Evolutionary conservation across 2,329 filamentous ascomycete species (phyloP).

Genomic region (Alternaria hordeiaustralica): DNA sequence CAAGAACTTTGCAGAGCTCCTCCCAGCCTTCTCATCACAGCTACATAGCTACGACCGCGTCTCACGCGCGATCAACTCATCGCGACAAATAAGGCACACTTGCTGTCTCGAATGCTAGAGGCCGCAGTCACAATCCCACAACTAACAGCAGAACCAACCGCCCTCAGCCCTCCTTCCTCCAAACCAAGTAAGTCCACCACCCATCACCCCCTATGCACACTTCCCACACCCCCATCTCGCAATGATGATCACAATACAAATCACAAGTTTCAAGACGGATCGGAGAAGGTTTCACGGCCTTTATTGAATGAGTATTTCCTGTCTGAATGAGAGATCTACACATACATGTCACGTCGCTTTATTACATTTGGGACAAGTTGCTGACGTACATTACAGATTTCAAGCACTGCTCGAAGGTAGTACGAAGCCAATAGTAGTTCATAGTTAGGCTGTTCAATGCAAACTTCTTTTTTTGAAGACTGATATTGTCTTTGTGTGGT

Average conservation of each 20-base stretch:
- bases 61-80: neutral
- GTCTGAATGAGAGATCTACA: neutral
- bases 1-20: neutral
- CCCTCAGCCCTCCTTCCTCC: neutral
- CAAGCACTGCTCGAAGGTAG: no score
- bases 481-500: neutral
- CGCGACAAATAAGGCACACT: no score
- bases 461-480: neutral
- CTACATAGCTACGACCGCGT: neutral
- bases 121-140: neutral
- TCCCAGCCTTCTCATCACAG: neutral
- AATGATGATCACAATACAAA: conserved; percentile 36
- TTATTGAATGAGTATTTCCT: conserved; percentile 30
- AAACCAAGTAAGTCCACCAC: neutral
- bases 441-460: no score
- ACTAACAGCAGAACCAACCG: neutral
- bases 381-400: neutral
- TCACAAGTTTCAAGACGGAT: conserved; percentile 47
- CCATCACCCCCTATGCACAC: neutral
- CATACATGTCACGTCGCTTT: neutral
- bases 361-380: neutral
- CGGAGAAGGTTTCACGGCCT: conserved; percentile 40
- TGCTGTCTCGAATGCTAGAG: no score
- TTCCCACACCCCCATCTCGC: neutral
- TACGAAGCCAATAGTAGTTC: no score